A percentile compares a stretch with the other conserved stretches of the same genome.
phyloP scores from a whole-genome alignment of 106 monocot species.

The Amphibolis antarctica region DNA sequence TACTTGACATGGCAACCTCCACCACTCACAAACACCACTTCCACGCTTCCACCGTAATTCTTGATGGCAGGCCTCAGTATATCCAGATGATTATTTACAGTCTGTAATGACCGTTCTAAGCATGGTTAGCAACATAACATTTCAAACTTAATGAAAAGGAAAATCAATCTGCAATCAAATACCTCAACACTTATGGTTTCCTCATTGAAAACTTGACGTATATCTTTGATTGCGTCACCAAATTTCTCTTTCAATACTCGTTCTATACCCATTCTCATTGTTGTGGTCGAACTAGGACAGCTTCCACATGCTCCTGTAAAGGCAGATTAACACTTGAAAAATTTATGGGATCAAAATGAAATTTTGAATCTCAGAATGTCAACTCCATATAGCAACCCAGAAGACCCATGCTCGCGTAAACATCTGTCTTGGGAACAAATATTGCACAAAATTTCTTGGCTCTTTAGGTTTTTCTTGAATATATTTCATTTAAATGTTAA shows the following conservation, averaged over 20 bases:
- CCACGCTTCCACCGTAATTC: slow-evolving; percentile 81
- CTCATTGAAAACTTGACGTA: slow-evolving; percentile 56
- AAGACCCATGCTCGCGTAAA: not conserved
- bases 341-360: not conserved
- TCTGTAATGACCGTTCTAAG: not conserved
- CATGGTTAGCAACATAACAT: not conserved
- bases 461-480: not conserved
- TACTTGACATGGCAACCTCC: slow-evolving; percentile 35
- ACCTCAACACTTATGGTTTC: slow-evolving; percentile 46
- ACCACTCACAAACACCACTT: slow-evolving; percentile 41
- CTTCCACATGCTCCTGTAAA: slow-evolving; percentile 76
- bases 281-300: slow-evolving; percentile 85
- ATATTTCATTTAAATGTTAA: not conserved
- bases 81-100: slow-evolving; percentile 64
- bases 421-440: not conserved
- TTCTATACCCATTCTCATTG: slow-evolving; percentile 96
- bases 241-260: slow-evolving; percentile 87
- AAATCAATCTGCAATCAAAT: not conserved
- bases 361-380: not conserved
- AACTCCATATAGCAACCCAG: not conserved
- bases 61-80: slow-evolving; percentile 78
- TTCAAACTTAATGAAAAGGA: no score
- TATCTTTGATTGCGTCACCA: slow-evolving; percentile 72
- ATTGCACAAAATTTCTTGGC: not conserved
- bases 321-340: not conserved